Percentiles rank a stretch among this genome's conserved stretches.
phyloP scores from a whole-genome alignment of 208 protist species.

The Wallacemonas sp. region DNA sequence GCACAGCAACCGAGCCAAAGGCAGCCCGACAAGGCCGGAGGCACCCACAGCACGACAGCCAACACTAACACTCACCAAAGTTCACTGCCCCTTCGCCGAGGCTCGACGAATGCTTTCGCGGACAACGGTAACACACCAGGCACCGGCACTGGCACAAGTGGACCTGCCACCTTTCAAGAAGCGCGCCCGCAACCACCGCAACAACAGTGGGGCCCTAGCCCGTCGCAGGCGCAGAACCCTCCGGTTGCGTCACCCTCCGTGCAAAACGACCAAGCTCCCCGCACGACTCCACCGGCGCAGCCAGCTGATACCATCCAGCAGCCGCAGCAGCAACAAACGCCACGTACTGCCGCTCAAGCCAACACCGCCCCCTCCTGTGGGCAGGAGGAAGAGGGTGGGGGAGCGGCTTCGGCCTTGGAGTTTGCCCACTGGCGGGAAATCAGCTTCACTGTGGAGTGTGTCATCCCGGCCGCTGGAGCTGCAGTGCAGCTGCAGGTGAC shows the following conservation, averaged over 20 bases:
- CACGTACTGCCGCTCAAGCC: neutral
- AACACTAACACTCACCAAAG: neutral
- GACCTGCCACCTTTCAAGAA: neutral
- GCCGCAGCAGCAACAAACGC: conserved; percentile 7
- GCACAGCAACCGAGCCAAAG: neutral
- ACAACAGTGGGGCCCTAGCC: conserved; percentile 2
- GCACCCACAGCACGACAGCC: neutral
- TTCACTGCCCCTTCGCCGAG: neutral
- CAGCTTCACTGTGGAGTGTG: conserved; percentile 35
- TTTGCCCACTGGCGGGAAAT: conserved; percentile 19
- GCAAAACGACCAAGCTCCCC: too few species aligned
- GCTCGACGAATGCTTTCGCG: neutral
- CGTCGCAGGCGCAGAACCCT: conserved; percentile 6
- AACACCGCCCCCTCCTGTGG: neutral
- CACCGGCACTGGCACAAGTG: neutral
- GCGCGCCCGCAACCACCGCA: neutral
- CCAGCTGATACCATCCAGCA: too few species aligned
- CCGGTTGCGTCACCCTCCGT: too few species aligned
- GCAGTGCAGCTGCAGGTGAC: conserved; percentile 32
- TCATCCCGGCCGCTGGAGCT: conserved; percentile 39
- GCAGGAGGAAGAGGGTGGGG: neutral
- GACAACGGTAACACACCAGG: too few species aligned
- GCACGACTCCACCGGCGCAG: too few species aligned
- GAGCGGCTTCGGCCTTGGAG: neutral
- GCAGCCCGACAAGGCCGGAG: neutral